phyloP scores from a whole-genome alignment of 2,329 filamentous ascomycete species.

The Cladophialophora carrionii region DNA sequence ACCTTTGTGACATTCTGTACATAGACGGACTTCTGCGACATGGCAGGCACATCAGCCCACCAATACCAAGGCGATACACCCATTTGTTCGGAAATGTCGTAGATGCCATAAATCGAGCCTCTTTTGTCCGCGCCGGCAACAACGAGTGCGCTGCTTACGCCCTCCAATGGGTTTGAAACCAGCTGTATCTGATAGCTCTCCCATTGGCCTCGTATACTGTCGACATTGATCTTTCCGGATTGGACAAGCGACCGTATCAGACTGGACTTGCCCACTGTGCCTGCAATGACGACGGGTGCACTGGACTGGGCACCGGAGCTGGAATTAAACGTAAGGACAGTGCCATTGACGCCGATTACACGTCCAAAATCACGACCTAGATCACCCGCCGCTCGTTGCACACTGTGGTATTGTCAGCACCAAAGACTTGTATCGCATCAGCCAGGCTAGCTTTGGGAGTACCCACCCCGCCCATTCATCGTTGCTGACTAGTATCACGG shows the following conservation, averaged over 20 bases:
- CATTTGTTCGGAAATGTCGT: conserved; percentile 73
- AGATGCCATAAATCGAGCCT: conserved; percentile 70
- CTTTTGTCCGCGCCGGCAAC: conserved; percentile 70
- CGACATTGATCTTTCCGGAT: conserved; percentile 61
- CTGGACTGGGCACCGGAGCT: conserved; percentile 53
- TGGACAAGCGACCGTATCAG: conserved; percentile 63
- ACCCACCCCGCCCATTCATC: conserved; percentile 62
- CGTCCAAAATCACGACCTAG: conserved; percentile 70
- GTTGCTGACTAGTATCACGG: conserved; percentile 56
- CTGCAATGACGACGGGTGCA: conserved; percentile 64
- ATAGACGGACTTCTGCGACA: conserved; percentile 59
- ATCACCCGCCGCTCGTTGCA: conserved; percentile 68
- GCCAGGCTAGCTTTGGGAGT: too few species aligned
- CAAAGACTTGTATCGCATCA: not conserved
- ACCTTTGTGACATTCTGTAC: conserved; percentile 58
- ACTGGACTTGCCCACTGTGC: conserved; percentile 67
- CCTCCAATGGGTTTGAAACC: conserved; percentile 61
- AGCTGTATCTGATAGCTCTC: conserved; percentile 68
- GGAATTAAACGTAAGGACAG: conserved; percentile 57
- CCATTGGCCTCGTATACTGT: conserved; percentile 65
- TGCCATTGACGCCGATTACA: conserved; percentile 69
- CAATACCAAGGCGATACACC: conserved; percentile 67
- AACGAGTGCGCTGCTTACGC: conserved; percentile 63
- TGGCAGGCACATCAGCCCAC: conserved; percentile 65
- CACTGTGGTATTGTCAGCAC: conserved; percentile 46